These are phyloP conservation scores for Cordyceps pruinosa DNA, from an alignment of 2,329 filamentous ascomycete genomes.

Conservation along the genomic window DNA sequence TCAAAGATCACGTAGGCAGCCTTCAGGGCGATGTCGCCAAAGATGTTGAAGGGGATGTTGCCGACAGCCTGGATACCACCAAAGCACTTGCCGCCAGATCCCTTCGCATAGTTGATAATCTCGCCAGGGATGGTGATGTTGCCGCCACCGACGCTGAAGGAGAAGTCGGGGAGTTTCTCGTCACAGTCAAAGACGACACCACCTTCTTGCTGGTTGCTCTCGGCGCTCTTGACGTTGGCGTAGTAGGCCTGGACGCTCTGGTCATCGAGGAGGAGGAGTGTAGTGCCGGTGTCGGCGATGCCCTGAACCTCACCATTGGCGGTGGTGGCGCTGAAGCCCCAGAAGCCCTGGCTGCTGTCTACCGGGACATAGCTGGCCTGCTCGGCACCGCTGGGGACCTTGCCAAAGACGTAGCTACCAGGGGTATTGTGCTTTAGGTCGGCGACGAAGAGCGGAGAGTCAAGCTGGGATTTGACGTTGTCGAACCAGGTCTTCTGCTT, in stretches of 20 bases:
- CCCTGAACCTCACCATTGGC: conserved; percentile 29
- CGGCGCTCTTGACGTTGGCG: conserved; percentile 45
- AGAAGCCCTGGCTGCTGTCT: conserved; percentile 58
- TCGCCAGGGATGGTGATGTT: conserved; percentile 49
- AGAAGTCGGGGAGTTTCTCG: conserved; percentile 38
- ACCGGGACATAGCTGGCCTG: conserved; percentile 54
- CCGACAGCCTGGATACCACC: conserved; percentile 58
- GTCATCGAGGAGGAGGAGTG: conserved; percentile 55
- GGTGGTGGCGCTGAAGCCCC: conserved; percentile 33
- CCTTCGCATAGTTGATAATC: conserved; percentile 48
- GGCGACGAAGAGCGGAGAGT: conserved; percentile 55
- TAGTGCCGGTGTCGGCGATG: conserved; percentile 55
- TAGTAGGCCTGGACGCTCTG: conserved; percentile 43
- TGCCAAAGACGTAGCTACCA: conserved; percentile 55
- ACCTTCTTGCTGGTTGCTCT: conserved; percentile 22
- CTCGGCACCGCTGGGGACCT: conserved; percentile 49
- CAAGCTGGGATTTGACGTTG: conserved; percentile 21
- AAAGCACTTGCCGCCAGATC: conserved; percentile 52
- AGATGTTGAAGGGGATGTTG: conserved; percentile 45
- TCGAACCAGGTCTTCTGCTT: conserved; percentile 39
- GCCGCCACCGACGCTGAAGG: conserved; percentile 49
- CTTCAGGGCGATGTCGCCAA: conserved; percentile 56
- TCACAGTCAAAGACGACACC: conserved; percentile 40
- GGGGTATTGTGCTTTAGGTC: conserved; percentile 57
- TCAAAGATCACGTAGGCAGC: conserved; percentile 54